Conservation (phyloP, 345 rosid species). For the Combretum micranthum region DNA sequence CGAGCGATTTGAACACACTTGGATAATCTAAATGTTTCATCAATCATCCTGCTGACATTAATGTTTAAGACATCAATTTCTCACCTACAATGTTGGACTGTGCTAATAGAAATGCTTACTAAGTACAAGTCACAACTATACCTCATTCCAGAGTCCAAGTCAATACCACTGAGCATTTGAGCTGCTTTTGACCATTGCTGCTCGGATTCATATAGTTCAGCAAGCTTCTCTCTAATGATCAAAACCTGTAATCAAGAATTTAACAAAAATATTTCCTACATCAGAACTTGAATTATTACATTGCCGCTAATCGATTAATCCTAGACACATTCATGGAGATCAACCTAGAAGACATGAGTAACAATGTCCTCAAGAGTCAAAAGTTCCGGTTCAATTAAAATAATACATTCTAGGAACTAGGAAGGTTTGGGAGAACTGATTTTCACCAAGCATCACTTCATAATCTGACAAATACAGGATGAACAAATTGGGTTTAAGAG, state of each 20-base stretch:
- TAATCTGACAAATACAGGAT: too few species aligned
- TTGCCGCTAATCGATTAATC: too few species aligned
- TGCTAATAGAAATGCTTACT: neutral
- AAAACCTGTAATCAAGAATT: slow-evolving; percentile 40
- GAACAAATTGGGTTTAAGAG: too few species aligned
- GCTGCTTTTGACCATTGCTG: slow-evolving; percentile 97
- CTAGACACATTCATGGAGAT: too few species aligned
- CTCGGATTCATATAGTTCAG: slow-evolving; percentile 82
- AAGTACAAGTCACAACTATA: slow-evolving; percentile 19
- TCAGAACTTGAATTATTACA: neutral
- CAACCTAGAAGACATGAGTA: too few species aligned
- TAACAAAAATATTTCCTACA: neutral
- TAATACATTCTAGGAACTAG: too few species aligned
- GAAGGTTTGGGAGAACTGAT: too few species aligned
- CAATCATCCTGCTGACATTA: slow-evolving; percentile 55
- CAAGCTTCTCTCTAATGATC: slow-evolving; percentile 91
- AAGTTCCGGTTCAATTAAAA: too few species aligned
- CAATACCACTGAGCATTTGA: slow-evolving; percentile 98
- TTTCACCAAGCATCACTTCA: too few species aligned
- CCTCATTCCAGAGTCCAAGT: slow-evolving; percentile 97
- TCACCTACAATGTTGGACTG: neutral
- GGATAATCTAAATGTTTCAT: slow-evolving; percentile 75
- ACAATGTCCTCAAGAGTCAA: too few species aligned
- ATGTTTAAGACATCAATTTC: slow-evolving; percentile 12
- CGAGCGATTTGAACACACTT: slow-evolving; percentile 98